Evolutionary conservation across 1,284 basidiomycete species (phyloP).

Genomic region (Veloboletus limbatus): DNA sequence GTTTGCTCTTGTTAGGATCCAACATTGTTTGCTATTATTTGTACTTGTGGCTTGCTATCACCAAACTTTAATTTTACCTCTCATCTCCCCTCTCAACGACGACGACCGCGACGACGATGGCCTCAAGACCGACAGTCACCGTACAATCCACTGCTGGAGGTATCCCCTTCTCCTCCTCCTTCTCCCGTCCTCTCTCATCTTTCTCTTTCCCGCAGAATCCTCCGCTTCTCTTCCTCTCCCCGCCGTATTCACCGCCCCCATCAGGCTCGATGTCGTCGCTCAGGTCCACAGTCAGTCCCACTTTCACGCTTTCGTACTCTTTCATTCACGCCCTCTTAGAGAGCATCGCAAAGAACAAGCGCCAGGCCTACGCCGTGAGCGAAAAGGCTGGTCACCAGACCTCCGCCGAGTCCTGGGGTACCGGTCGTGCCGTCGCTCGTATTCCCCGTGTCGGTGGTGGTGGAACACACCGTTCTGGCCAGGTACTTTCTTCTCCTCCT

Average conservation of each 20-base stretch:
- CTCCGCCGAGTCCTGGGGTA: constrained; percentile 99
- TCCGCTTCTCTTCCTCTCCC: constrained; percentile 91
- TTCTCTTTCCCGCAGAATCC: constrained; percentile 64
- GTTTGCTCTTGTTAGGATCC: constrained; percentile 27
- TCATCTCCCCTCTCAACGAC: not conserved
- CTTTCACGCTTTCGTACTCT: not conserved
- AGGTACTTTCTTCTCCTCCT: constrained; percentile 46
- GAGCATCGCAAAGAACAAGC: constrained; percentile 98
- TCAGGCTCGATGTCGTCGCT: constrained; percentile 97
- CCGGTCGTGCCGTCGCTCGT: constrained; percentile 99
- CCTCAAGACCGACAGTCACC: constrained; percentile 87
- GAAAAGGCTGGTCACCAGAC: constrained; percentile 99
- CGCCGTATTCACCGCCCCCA: constrained; percentile 96
- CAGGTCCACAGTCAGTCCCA: constrained; percentile 92
- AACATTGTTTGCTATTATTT: constrained; percentile 8
- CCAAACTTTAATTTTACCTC: constrained; percentile 21
- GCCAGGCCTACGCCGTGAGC: constrained; percentile 96
- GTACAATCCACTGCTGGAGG: constrained; percentile 77
- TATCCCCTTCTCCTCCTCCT: constrained; percentile 24
- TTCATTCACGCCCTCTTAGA: constrained; percentile 48
- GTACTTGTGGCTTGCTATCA: constrained; percentile 20
- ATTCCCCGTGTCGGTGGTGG: constrained; percentile 99
- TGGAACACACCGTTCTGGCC: constrained; percentile 98
- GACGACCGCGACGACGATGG: constrained; percentile 53
- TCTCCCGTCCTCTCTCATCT: not conserved